Conservation (phyloP, 495 filamentous ascomycete species). For the Xylaria bambusicola region DNA sequence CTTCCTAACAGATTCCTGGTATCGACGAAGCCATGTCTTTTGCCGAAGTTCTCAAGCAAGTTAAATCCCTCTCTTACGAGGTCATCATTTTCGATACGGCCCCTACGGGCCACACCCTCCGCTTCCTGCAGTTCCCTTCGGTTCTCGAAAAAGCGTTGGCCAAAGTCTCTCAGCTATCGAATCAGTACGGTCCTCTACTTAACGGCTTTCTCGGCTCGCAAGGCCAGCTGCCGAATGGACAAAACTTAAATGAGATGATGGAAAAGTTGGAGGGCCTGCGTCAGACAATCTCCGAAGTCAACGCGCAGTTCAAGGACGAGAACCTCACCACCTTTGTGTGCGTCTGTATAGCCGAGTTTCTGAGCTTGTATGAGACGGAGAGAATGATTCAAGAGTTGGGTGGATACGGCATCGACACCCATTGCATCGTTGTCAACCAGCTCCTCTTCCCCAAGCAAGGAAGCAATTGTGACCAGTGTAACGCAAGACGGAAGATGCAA, state of each 20-base stretch:
- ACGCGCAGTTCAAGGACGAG: constrained; percentile 95
- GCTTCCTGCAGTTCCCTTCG: constrained; percentile 97
- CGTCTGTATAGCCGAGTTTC: constrained; percentile 97
- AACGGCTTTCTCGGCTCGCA: constrained; percentile 87
- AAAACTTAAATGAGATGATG: constrained; percentile 87
- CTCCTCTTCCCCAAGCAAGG: constrained; percentile 87
- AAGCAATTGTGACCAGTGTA: constrained; percentile 92
- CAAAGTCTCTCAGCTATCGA: constrained; percentile 91
- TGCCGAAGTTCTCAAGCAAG: constrained; percentile 97
- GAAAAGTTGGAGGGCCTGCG: constrained; percentile 91
- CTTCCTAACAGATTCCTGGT: constrained; percentile 77
- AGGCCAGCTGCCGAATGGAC: constrained; percentile 80
- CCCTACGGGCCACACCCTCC: constrained; percentile 97
- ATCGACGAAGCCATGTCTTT: constrained; percentile 99
- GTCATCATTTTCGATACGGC: constrained; percentile 99
- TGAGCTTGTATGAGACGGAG: constrained; percentile 97
- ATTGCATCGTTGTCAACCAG: constrained; percentile 98
- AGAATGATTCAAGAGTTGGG: constrained; percentile 99
- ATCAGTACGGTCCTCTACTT: constrained; percentile 93
- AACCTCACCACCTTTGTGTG: constrained; percentile 97
- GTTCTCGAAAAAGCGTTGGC: constrained; percentile 97
- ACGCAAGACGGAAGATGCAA: constrained; percentile 94
- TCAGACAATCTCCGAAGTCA: constrained; percentile 92
- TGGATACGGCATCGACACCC: constrained; percentile 91
- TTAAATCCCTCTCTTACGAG: constrained; percentile 98